phyloP scores from a whole-genome alignment of 352 stramenopile species.

The Blastocystis sp. region DNA sequence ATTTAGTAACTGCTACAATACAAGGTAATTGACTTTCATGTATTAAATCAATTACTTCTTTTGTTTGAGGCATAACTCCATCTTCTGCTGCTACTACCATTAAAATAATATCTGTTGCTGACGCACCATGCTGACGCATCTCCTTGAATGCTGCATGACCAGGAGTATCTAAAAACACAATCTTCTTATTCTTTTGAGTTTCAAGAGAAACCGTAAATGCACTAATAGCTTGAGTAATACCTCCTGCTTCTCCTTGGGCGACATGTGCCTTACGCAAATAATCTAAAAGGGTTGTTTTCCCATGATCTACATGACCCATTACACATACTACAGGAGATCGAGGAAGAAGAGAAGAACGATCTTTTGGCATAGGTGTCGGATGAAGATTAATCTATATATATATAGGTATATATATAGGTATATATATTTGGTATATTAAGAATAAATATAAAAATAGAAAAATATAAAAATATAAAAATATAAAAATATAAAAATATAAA shows the following conservation, averaged over 20 bases:
- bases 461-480: no score
- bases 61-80: slow-evolving; percentile 86
- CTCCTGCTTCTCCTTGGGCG: slow-evolving; percentile 72
- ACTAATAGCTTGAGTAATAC: slow-evolving; percentile 95
- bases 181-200: slow-evolving; percentile 52
- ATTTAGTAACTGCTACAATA: slow-evolving; percentile 89
- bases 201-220: slow-evolving; percentile 74
- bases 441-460: no score
- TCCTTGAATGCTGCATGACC: slow-evolving; percentile 95
- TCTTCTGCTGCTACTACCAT: slow-evolving; percentile 92
- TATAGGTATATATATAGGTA: slow-evolving; percentile 7
- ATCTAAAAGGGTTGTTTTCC: slow-evolving; percentile 97
- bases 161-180: slow-evolving; percentile 94
- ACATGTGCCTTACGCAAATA: slow-evolving; percentile 64
- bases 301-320: slow-evolving; percentile 99
- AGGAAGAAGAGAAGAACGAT: slow-evolving; percentile 42
- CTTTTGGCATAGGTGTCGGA: slow-evolving; percentile 6
- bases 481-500: no score
- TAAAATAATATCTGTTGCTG: slow-evolving; percentile 87
- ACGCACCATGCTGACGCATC: slow-evolving; percentile 80
- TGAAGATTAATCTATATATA: slow-evolving; percentile 27
- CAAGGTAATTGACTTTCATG: slow-evolving; percentile 77
- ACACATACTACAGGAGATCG: slow-evolving; percentile 86
- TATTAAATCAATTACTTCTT: slow-evolving; percentile 80
- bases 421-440: no score